Evolutionary conservation across 495 filamentous ascomycete genomes (phyloP).

Genomic region (Immersiella caudata): DNA sequence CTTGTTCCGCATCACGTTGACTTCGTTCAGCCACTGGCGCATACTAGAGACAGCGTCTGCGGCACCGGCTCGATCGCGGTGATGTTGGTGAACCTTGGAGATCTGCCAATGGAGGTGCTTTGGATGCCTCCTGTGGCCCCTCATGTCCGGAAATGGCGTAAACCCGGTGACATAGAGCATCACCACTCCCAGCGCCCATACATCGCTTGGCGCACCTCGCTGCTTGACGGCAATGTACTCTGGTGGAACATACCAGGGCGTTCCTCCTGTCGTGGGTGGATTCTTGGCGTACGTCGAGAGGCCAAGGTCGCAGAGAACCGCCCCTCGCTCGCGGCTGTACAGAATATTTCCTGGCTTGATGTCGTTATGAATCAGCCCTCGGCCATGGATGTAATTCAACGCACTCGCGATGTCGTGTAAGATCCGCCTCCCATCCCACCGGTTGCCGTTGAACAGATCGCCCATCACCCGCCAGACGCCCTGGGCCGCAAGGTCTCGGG

Average conservation of each 20-base stretch:
- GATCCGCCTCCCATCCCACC: constrained; percentile 47
- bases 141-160: constrained; percentile 49
- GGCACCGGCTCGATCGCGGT: constrained; percentile 37
- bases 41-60: constrained; percentile 45
- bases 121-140: constrained; percentile 46
- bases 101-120: constrained; percentile 53
- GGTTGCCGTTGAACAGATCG: constrained; percentile 46
- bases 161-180: constrained; percentile 54
- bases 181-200: constrained; percentile 54
- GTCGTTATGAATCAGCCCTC: constrained; percentile 52
- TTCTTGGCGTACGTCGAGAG: constrained; percentile 45
- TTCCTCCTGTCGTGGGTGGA: constrained; percentile 47
- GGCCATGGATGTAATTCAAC: constrained; percentile 50
- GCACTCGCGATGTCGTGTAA: constrained; percentile 49
- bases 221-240: constrained; percentile 53
- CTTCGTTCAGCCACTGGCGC: constrained; percentile 50
- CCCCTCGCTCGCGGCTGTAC: constrained; percentile 54
- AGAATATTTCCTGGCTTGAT: constrained; percentile 57
- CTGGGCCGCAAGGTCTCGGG: constrained; percentile 44
- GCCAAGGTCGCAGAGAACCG: constrained; percentile 54
- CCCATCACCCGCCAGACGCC: constrained; percentile 44
- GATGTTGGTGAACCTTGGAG: constrained; percentile 34
- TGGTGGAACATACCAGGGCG: constrained; percentile 55
- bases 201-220: constrained; percentile 50
- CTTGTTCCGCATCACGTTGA: constrained; percentile 40